Conservation (phyloP, 495 filamentous ascomycete genomes). For the Letharia columbiana region DNA sequence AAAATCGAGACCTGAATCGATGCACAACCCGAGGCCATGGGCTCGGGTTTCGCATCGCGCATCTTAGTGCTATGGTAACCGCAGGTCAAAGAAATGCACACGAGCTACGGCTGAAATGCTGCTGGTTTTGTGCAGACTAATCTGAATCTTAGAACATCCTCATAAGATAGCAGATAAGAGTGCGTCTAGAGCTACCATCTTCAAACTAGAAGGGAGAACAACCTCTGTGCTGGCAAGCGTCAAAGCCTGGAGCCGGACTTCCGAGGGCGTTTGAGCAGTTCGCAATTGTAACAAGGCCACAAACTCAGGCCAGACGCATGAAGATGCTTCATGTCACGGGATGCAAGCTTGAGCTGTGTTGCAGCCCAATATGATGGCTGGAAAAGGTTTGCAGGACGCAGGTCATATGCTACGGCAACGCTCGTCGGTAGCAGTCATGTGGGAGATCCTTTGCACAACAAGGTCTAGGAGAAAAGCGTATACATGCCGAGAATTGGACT, state of each 20-base stretch:
- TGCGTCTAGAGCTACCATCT: conserved; percentile 10
- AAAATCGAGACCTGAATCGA: not conserved
- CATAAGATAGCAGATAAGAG: conserved; percentile 11
- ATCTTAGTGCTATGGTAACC: conserved; percentile 12
- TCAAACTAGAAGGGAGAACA: conserved; percentile 8
- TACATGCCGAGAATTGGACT: not conserved
- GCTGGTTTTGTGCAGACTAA: not conserved
- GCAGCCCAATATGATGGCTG: conserved; percentile 7
- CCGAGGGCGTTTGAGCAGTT: conserved; percentile 4
- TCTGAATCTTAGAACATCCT: not conserved
- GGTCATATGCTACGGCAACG: not conserved
- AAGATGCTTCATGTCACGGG: not conserved
- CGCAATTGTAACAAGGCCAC: conserved; percentile 1
- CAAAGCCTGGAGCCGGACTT: conserved; percentile 4
- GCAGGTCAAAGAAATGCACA: conserved; percentile 16
- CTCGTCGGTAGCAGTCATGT: not conserved
- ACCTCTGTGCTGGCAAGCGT: conserved; percentile 19
- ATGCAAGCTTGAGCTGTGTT: conserved; percentile 15
- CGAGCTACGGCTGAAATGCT: conserved; percentile 8
- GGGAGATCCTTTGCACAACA: conserved; percentile 4
- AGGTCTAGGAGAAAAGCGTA: conserved; percentile 4
- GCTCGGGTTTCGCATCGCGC: not conserved
- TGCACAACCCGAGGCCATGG: conserved; percentile 10
- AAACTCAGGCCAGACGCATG: not conserved
- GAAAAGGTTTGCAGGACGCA: not conserved